Conservation (phyloP, 2,329 filamentous ascomycete genomes). For the Xylaria sp. region DNA sequence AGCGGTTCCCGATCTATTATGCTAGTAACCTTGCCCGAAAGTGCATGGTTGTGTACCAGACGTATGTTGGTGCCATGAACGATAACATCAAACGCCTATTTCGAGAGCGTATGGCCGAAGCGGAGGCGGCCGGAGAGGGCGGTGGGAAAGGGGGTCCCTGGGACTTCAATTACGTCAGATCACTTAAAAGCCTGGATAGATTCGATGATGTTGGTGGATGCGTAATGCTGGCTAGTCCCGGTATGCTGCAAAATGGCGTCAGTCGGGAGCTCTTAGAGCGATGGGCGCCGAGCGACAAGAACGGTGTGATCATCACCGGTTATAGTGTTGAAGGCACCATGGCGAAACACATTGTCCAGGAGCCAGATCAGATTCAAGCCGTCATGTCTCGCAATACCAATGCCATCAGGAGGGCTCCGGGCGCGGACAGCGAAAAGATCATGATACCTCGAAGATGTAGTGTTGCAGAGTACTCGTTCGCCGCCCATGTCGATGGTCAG, state of each 20-base stretch:
- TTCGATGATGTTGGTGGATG: constrained; percentile 97
- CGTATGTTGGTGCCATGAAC: constrained; percentile 98
- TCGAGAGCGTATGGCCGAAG: constrained; percentile 89
- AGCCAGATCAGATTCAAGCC: constrained; percentile 93
- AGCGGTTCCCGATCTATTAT: constrained; percentile 96
- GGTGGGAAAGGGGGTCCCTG: constrained; percentile 86
- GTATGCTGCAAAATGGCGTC: constrained; percentile 98
- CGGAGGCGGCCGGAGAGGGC: constrained; percentile 80
- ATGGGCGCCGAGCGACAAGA: constrained; percentile 96
- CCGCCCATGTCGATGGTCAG: constrained; percentile 93
- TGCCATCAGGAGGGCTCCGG: constrained; percentile 70
- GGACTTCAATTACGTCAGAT: constrained; percentile 96
- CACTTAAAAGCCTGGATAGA: constrained; percentile 89
- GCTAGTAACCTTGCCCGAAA: constrained; percentile 93
- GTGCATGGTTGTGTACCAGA: constrained; percentile 99
- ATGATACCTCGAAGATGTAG: constrained; percentile 94
- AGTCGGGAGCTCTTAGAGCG: constrained; percentile 91
- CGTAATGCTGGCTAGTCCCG: constrained; percentile 96
- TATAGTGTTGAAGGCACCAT: constrained; percentile 99
- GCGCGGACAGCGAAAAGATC: constrained; percentile 81
- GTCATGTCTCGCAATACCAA: constrained; percentile 83
- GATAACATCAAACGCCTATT: constrained; percentile 99
- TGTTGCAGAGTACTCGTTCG: constrained; percentile 94
- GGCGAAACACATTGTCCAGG: constrained; percentile 94
- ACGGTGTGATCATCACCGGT: constrained; percentile 98